Percentiles rank a stretch among this genome's conserved stretches.
Evolutionary conservation across 768 basidiomycete species (phyloP).

Genomic region (Suillus tomentosus): DNA sequence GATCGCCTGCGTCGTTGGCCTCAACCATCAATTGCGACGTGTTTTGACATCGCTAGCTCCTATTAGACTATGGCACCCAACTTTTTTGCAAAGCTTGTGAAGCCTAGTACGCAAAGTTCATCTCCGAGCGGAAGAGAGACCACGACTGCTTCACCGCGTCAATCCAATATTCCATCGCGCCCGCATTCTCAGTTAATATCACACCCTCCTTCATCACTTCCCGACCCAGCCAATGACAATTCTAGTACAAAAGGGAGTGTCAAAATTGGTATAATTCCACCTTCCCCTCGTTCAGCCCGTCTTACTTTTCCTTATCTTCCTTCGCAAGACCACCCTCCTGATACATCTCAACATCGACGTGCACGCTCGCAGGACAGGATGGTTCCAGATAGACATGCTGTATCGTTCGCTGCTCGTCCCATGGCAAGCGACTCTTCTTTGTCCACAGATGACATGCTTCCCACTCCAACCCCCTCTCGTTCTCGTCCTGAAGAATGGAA

Average conservation of each 20-base stretch:
- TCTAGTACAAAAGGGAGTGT: slow-evolving; percentile 26
- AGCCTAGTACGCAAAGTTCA: slow-evolving; percentile 14
- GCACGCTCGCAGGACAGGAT: slow-evolving; percentile 33
- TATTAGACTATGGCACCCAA: slow-evolving; percentile 26
- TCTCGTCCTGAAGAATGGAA: slow-evolving; percentile 23
- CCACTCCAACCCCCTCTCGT: slow-evolving; percentile 30
- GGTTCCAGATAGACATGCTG: slow-evolving; percentile 34
- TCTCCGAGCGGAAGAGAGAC: slow-evolving; percentile 12
- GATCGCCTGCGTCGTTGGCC: not conserved
- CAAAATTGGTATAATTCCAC: slow-evolving; percentile 34
- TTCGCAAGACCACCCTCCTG: slow-evolving; percentile 23
- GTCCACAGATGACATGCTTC: slow-evolving; percentile 26
- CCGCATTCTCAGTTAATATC: slow-evolving; percentile 19
- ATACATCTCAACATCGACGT: slow-evolving; percentile 27
- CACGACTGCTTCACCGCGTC: not conserved
- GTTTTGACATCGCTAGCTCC: not conserved
- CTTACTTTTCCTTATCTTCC: slow-evolving; percentile 8
- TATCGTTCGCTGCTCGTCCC: slow-evolving; percentile 35
- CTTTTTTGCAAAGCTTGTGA: slow-evolving; percentile 35
- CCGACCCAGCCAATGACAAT: slow-evolving; percentile 7
- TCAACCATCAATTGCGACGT: slow-evolving; percentile 6
- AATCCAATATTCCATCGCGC: not conserved
- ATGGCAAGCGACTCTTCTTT: slow-evolving; percentile 23
- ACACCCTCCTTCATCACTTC: slow-evolving; percentile 13
- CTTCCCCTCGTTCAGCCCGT: slow-evolving; percentile 25